These are phyloP conservation scores for Aaosphaeria arxii DNA, from an alignment of 2,329 filamentous ascomycete genomes.

Conservation along the genomic window DNA sequence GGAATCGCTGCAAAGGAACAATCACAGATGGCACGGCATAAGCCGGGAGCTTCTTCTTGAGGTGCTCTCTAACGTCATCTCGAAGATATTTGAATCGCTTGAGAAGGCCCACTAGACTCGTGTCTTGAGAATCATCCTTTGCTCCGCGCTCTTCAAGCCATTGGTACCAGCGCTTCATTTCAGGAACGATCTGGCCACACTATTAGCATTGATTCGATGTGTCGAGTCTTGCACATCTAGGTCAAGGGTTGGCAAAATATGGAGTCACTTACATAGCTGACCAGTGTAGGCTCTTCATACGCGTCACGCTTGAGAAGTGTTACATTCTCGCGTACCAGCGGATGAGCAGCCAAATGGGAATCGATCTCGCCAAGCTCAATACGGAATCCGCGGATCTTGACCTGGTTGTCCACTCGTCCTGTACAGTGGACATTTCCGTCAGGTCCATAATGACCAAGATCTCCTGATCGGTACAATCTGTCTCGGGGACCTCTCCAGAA, in stretches of 20 bases:
- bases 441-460: slow-evolving; percentile 72
- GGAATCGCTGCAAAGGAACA: slow-evolving; percentile 69
- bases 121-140: slow-evolving; percentile 40
- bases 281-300: slow-evolving; percentile 79
- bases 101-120: slow-evolving; percentile 54
- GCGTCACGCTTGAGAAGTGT: slow-evolving; percentile 82
- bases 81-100: slow-evolving; percentile 61
- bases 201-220: background rate
- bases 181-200: slow-evolving; percentile 73
- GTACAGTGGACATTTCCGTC: slow-evolving; percentile 73
- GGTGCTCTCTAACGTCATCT: slow-evolving; percentile 61
- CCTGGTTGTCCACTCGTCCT: slow-evolving; percentile 80
- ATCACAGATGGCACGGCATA: slow-evolving; percentile 76
- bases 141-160: slow-evolving; percentile 56
- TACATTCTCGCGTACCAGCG: slow-evolving; percentile 76
- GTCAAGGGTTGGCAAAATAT: background rate
- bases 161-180: slow-evolving; percentile 68
- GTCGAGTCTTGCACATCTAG: too few species aligned
- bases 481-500: slow-evolving; percentile 81
- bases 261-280: slow-evolving; percentile 50
- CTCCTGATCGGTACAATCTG: slow-evolving; percentile 81
- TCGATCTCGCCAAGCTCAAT: slow-evolving; percentile 96
- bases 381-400: slow-evolving; percentile 94
- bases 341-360: slow-evolving; percentile 70
- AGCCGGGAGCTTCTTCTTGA: slow-evolving; percentile 68